Evolutionary conservation across 2,329 filamentous ascomycete genomes (phyloP).

Genomic region (Aspergillus aculeatinus): DNA sequence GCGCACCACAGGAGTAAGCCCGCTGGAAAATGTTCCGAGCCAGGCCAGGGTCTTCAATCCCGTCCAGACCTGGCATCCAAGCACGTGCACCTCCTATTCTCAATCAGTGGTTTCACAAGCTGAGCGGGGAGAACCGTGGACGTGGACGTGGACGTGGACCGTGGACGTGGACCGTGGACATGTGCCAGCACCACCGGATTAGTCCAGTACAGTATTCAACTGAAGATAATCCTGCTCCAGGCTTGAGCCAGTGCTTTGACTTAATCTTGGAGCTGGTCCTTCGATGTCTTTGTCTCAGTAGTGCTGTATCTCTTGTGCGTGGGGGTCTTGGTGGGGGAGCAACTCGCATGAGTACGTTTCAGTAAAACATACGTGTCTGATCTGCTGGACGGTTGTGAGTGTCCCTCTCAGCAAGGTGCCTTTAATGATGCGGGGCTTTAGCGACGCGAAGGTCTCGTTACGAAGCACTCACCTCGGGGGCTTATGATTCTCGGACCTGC

Average conservation of each 20-base stretch:
- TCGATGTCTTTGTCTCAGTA: too few species aligned
- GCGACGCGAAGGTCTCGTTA: background rate
- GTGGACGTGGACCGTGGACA: background rate
- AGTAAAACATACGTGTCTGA: too few species aligned
- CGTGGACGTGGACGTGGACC: too few species aligned
- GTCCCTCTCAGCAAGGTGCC: too few species aligned
- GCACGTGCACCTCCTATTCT: slow-evolving; percentile 13
- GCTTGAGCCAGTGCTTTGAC: too few species aligned
- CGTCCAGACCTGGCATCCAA: slow-evolving; percentile 14
- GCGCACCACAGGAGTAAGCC: background rate
- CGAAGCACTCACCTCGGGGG: too few species aligned
- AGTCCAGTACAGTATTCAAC: background rate
- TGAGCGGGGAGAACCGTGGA: background rate
- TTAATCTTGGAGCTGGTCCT: too few species aligned
- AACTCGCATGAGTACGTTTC: too few species aligned
- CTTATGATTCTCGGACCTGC: background rate
- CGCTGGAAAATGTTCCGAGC: background rate
- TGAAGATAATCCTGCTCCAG: too few species aligned
- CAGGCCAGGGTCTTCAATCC: slow-evolving; percentile 1
- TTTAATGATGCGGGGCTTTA: too few species aligned
- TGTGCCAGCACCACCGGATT: background rate
- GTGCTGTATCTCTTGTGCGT: too few species aligned
- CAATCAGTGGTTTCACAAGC: slow-evolving; percentile 11
- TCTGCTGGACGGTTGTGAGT: background rate
- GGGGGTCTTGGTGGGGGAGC: too few species aligned